Evolutionary conservation across 2,329 filamentous ascomycete species (phyloP).

Genomic region (Rutstroemia sp.): DNA sequence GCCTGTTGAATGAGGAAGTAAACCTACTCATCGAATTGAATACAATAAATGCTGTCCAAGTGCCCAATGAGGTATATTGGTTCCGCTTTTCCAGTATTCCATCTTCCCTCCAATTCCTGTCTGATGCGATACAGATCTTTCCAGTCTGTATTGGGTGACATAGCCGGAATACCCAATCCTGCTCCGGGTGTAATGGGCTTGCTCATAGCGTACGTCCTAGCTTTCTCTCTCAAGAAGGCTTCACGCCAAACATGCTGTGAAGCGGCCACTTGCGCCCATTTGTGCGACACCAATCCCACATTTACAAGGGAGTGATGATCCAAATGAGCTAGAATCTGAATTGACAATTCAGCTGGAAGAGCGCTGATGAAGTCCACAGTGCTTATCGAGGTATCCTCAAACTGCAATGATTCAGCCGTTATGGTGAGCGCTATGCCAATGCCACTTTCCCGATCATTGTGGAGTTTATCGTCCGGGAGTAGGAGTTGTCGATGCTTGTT

Average conservation of each 20-base stretch:
- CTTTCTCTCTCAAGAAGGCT: constrained; percentile 55
- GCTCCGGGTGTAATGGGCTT: constrained; percentile 43
- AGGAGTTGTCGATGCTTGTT: constrained; percentile 36
- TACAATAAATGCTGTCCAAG: constrained; percentile 92
- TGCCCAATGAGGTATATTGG: constrained; percentile 90
- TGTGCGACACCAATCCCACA: constrained; percentile 42
- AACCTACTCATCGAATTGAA: constrained; percentile 90
- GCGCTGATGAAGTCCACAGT: constrained; percentile 50
- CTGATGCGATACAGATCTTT: constrained; percentile 76
- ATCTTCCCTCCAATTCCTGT: constrained; percentile 67
- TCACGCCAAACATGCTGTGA: constrained; percentile 58
- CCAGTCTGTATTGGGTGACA: constrained; percentile 66
- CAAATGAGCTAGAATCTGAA: constrained; percentile 50
- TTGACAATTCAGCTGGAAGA: constrained; percentile 51
- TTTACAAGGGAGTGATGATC: constrained; percentile 45
- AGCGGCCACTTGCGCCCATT: constrained; percentile 40
- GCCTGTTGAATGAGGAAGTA: neutral
- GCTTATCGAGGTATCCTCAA: constrained; percentile 38
- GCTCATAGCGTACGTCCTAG: constrained; percentile 51
- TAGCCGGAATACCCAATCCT: constrained; percentile 49
- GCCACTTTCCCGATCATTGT: constrained; percentile 54
- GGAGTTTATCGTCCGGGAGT: constrained; percentile 24
- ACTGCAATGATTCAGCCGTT: constrained; percentile 19
- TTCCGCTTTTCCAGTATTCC: constrained; percentile 70
- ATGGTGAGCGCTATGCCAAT: constrained; percentile 49